A percentile compares a stretch with the other conserved stretches of the same genome.
Conservation (phyloP, 352 stramenopile genomes). For the Phytophthora lateralis region DNA sequence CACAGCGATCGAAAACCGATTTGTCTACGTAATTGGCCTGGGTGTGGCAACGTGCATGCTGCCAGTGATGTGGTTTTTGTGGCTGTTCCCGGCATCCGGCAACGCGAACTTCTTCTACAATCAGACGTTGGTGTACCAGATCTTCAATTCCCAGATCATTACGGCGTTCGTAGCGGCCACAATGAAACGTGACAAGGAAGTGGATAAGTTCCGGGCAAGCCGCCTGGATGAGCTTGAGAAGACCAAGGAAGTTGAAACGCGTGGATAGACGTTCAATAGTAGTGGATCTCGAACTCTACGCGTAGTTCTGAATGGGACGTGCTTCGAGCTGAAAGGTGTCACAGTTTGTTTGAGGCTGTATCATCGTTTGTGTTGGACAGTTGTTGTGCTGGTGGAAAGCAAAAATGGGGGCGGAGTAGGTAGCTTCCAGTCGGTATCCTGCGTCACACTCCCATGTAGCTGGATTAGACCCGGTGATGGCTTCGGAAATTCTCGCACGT, state of each 20-base stretch:
- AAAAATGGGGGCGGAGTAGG: conserved; percentile 26
- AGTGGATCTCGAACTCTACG: neutral
- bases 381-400: conserved; percentile 31
- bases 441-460: conserved; percentile 17
- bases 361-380: conserved; percentile 52
- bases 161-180: conserved; percentile 77
- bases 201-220: conserved; percentile 55
- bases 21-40: conserved; percentile 72
- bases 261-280: conserved; percentile 11
- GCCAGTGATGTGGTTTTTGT: conserved; percentile 89
- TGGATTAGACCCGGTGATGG: conserved; percentile 41
- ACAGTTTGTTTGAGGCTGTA: neutral
- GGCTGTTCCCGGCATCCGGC: conserved; percentile 81
- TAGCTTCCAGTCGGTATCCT: conserved; percentile 12
- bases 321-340: neutral
- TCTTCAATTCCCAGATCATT: conserved; percentile 82
- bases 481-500: conserved; percentile 58
- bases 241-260: conserved; percentile 14
- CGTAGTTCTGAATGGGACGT: neutral
- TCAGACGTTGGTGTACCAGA: conserved; percentile 87
- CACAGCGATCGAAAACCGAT: conserved; percentile 79
- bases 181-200: conserved; percentile 87
- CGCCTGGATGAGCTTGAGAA: conserved; percentile 18
- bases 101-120: conserved; percentile 93
- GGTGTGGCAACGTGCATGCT: conserved; percentile 75